These are phyloP conservation scores for Collybia sp. DNA, from an alignment of 768 basidiomycete species.

Conservation along the genomic window DNA sequence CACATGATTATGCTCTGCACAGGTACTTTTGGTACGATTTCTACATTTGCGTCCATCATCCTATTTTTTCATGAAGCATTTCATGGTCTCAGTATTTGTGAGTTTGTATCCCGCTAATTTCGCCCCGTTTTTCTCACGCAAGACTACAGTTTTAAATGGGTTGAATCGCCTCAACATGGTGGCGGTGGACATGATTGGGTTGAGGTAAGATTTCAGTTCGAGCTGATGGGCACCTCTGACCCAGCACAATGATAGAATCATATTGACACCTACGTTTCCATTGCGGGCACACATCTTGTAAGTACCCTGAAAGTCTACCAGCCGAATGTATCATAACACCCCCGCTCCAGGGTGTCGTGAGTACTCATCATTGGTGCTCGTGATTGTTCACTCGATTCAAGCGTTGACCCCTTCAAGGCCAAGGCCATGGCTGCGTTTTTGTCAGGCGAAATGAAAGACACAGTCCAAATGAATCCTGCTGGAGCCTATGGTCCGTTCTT, in stretches of 20 bases:
- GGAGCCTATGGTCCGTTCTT: slow-evolving; percentile 62
- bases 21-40: slow-evolving; percentile 47
- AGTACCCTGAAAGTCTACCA: slow-evolving; percentile 14
- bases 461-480: slow-evolving; percentile 79
- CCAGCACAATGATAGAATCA: slow-evolving; percentile 48
- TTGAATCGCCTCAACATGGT: slow-evolving; percentile 81
- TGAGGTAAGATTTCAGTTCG: slow-evolving; percentile 47
- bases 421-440: slow-evolving; percentile 96
- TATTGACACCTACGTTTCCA: slow-evolving; percentile 78
- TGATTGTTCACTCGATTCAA: background rate
- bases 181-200: slow-evolving; percentile 87
- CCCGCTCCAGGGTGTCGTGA: slow-evolving; percentile 62
- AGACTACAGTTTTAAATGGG: slow-evolving; percentile 85
- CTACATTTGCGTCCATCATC: background rate
- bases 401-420: slow-evolving; percentile 35
- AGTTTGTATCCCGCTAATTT: slow-evolving; percentile 22
- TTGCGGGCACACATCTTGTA: slow-evolving; percentile 86
- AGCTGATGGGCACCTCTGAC: background rate
- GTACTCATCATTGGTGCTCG: slow-evolving; percentile 14
- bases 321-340: background rate
- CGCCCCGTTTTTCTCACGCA: slow-evolving; percentile 4
- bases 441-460: slow-evolving; percentile 94
- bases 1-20: slow-evolving; percentile 1
- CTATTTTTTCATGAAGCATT: background rate
- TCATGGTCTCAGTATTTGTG: slow-evolving; percentile 72